Evolutionary conservation across 805 yeast species (phyloP).

Genomic region (Kazachstania viticola): DNA sequence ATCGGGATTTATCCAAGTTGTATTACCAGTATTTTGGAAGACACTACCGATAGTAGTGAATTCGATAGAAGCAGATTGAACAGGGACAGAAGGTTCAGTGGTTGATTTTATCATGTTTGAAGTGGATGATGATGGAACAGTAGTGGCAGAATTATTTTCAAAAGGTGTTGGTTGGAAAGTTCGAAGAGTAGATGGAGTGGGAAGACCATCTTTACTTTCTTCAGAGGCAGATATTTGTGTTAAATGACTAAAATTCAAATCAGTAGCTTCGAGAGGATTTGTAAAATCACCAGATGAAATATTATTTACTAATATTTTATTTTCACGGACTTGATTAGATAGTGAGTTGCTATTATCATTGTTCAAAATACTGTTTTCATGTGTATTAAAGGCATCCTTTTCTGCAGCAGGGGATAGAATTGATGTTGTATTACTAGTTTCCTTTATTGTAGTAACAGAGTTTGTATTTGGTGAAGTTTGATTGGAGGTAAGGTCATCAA

Average conservation of each 20-base stretch:
- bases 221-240: not conserved
- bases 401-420: not conserved
- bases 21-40: conserved; percentile 22
- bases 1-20: conserved; percentile 18
- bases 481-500: not conserved
- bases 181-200: no score
- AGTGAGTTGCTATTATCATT: not conserved
- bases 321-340: no score
- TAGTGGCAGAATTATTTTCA: not conserved
- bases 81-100: conserved; percentile 14
- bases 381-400: not conserved
- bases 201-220: no score
- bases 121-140: not conserved
- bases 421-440: no score
- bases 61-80: conserved; percentile 21
- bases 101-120: no score
- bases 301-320: no score
- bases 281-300: no score
- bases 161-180: no score
- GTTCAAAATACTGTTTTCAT: not conserved
- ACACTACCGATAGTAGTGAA: conserved; percentile 21
- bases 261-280: no score
- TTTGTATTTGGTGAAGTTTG: not conserved
- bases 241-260: no score
- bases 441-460: no score